Conservation (phyloP, 306 rosid species). For the Glycine soja region DNA sequence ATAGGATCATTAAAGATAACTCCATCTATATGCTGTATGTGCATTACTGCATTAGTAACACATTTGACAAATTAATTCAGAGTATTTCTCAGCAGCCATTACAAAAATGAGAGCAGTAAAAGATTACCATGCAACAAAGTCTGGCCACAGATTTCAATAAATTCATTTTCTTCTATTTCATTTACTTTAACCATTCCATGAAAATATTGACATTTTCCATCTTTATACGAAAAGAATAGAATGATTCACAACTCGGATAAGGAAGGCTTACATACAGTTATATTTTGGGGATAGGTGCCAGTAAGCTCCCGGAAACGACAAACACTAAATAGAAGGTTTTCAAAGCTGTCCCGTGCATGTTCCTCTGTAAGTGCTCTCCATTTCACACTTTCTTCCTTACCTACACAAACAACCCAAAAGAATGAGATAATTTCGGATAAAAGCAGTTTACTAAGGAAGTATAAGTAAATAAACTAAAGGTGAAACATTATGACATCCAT, state of each 20-base stretch:
- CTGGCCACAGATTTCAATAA: not conserved
- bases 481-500: constrained; percentile 10
- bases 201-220: not conserved
- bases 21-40: not conserved
- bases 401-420: constrained; percentile 51
- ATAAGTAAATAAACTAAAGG: constrained; percentile 35
- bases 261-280: constrained; percentile 68
- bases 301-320: constrained; percentile 95
- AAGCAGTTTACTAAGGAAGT: constrained; percentile 18
- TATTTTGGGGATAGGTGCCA: constrained; percentile 79
- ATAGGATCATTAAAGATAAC: not conserved
- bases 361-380: constrained; percentile 91
- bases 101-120: not conserved
- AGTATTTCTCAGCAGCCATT: constrained; percentile 29
- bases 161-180: not conserved
- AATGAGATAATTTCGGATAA: not conserved
- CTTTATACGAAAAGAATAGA: constrained; percentile 28
- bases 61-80: not conserved
- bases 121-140: not conserved
- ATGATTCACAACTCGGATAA: constrained; percentile 5
- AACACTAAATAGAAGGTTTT: constrained; percentile 90
- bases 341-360: constrained; percentile 97
- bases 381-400: constrained; percentile 68
- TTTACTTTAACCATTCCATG: constrained; percentile 23
- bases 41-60: not conserved